Evolutionary conservation across 1,284 basidiomycete genomes (phyloP).

Genomic region (Sporisorium iseilematis-ciliati): DNA sequence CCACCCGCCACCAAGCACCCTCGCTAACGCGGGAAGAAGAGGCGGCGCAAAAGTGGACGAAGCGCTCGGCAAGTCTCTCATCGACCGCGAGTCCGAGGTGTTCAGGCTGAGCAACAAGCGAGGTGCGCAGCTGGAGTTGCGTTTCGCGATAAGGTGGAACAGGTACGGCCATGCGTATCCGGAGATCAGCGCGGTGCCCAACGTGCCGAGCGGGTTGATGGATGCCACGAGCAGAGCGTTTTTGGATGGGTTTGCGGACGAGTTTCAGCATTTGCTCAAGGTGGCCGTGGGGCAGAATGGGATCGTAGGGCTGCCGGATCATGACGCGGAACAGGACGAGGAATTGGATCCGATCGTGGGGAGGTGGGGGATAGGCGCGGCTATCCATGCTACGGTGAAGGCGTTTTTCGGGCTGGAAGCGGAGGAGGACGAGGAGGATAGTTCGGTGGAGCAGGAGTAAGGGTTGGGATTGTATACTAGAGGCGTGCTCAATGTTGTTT

Average conservation of each 20-base stretch:
- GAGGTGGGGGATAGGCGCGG: slow-evolving; percentile 21
- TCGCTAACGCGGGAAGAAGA: not conserved
- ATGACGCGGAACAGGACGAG: slow-evolving; percentile 12
- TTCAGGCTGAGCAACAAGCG: slow-evolving; percentile 15
- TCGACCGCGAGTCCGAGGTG: not conserved
- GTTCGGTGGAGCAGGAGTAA: slow-evolving; percentile 9
- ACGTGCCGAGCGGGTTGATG: not conserved
- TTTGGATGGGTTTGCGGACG: slow-evolving; percentile 6
- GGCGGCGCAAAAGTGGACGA: slow-evolving; percentile 8
- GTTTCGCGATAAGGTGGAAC: slow-evolving; percentile 29
- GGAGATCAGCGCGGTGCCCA: slow-evolving; percentile 1
- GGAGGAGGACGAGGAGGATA: slow-evolving; percentile 1
- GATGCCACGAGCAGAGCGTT: not conserved
- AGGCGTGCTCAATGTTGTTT: too few relatives aligned
- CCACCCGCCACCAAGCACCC: slow-evolving; percentile 7
- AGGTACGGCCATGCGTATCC: slow-evolving; percentile 36
- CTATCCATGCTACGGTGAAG: slow-evolving; percentile 17
- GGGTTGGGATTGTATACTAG: not conserved
- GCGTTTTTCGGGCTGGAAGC: slow-evolving; percentile 33
- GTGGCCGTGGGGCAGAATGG: slow-evolving; percentile 13
- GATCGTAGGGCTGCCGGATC: slow-evolving; percentile 20
- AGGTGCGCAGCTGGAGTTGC: slow-evolving; percentile 9
- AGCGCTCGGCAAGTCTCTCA: slow-evolving; percentile 10
- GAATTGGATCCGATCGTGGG: slow-evolving; percentile 10
- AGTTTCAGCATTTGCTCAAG: slow-evolving; percentile 28